Base-by-base conservation (phyloP, 2,329 filamentous ascomycete genomes). In the Aspergillus viridinutans region DNA sequence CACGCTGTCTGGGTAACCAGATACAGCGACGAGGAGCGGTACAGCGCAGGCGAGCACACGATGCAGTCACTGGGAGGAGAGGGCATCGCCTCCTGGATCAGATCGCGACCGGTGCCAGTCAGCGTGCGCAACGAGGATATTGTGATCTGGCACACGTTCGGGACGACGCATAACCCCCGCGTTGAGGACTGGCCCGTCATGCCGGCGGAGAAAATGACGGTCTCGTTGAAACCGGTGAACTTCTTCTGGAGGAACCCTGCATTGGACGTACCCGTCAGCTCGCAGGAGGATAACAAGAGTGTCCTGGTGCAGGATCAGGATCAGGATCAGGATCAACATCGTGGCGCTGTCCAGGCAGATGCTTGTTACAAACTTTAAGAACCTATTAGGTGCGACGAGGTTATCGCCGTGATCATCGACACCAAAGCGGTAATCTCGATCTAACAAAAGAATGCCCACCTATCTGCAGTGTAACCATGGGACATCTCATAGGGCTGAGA, bases 1-100 rank as follows among this genome's bases (percentile, higher is more conserved):
- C 78, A 81, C 61, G 76, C 81, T 4, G 67, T 83, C 43, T 83
- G 81, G 72, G 74, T 83, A 1, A 83, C 81, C 0, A 72, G 73
- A 1, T 81, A 83, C 61, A 67, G 71, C 12, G 81, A 83, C 49
- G 71, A 70, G 3, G 80, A 83, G 61, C 65, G 80, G 1, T 83
- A 76, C 62, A 72, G 80, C 0, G 75, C 76, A 1, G 81, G 81
- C 0, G 71, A 75, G 29, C 78, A 81, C 60, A 83, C 81, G 1
- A 82, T 81, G 66, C 80, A 83, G 61, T 68, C 66, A 0, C 35
- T 58, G 12, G 62, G 64, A 1, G 65, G 68, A 0, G 61, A 64
- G 8, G 69, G 69, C 0, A 65, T 71, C 25, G 50, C 55, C 6
- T 67, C 62, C 9, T 50, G 50, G 17, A 62, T 64, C 48, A 14